These are phyloP conservation scores for Myxozyma geophila DNA, from an alignment of 805 yeast species.

Conservation along the genomic window DNA sequence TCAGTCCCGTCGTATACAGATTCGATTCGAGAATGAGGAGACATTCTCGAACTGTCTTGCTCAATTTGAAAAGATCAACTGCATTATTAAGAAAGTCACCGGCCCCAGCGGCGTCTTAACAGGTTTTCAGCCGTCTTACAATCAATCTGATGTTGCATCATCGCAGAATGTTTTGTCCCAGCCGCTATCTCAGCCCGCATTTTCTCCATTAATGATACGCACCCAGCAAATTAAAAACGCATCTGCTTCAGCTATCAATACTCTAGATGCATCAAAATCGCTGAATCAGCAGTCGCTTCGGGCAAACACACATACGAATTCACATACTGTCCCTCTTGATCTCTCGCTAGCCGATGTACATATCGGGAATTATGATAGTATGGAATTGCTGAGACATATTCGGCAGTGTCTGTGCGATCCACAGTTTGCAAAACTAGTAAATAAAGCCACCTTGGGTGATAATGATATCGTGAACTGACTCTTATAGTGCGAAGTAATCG, in stretches of 20 bases:
- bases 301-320: neutral
- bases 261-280: neutral
- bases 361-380: neutral
- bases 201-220: slow-evolving; percentile 1
- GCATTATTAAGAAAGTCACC: slow-evolving; percentile 20
- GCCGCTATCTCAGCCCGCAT: neutral
- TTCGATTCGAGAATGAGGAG: slow-evolving; percentile 23
- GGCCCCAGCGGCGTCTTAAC: slow-evolving; percentile 1
- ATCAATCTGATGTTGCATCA: neutral
- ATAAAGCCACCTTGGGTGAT: neutral
- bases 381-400: slow-evolving; percentile 6
- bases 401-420: slow-evolving; percentile 23
- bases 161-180: neutral
- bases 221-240: neutral
- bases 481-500: slow-evolving; percentile 15
- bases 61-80: slow-evolving; percentile 19
- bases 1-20: slow-evolving; percentile 29
- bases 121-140: neutral
- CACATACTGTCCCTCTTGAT: neutral
- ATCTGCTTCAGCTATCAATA: neutral
- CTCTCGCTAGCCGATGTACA: neutral
- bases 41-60: slow-evolving; percentile 8
- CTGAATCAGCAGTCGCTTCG: neutral
- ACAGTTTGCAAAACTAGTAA: slow-evolving; percentile 16
- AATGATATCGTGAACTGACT: neutral